Base-by-base conservation (phyloP, 2,329 filamentous ascomycete genomes). In the Zopfia rhizophila region DNA sequence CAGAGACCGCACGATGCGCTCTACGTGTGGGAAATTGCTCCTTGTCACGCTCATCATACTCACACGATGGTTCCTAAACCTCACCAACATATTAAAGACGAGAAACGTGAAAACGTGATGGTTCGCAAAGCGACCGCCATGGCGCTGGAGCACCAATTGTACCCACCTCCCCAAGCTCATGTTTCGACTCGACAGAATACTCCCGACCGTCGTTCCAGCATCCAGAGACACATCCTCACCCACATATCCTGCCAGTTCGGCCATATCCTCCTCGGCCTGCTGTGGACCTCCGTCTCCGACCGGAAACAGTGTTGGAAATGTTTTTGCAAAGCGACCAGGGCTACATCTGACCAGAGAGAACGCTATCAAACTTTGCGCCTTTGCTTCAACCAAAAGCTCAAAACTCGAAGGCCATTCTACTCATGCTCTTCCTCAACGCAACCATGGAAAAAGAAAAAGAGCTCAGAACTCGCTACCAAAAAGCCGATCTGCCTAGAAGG, bases 361-460 rank as follows among this genome's bases (percentile, higher is more conserved):
- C 58, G 0, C 43, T 77, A 1, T 1, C 5, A 0, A 24, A 44
- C 7, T 65, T 77, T 24, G 58, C 48, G 3, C 66, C 63, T 0
- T 40, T 76, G 2, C 68, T 79, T 1, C 62, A 74, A 37, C 14
- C 48, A 0, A 62, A 48, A 7, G 1, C 3, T 1, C 30, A 65
- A 5, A 78, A 77, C 44, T 65, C 68, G 0, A 60, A 73, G 19
- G 75, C 75, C 1, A 74, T 72, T 0, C 57, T 78, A 1, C 45
- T 79, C n/a, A 67, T 69, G 7, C 63, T 76, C 1, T 78, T 75
- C 61, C 53, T 74, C 36, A 75, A 75, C 45, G 73, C 70, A 1
- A 51, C 71, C 14, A 8, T 32, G 3, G 52, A 58, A 38, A 35
- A 19, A 2, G 55, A 71, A 25, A 52, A n/a, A n/a, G n/a, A n/a